Evolutionary conservation across 768 basidiomycete genomes (phyloP), one percentile per base, ranked within the genome.

Genomic region (Boletus bicolor): DNA sequence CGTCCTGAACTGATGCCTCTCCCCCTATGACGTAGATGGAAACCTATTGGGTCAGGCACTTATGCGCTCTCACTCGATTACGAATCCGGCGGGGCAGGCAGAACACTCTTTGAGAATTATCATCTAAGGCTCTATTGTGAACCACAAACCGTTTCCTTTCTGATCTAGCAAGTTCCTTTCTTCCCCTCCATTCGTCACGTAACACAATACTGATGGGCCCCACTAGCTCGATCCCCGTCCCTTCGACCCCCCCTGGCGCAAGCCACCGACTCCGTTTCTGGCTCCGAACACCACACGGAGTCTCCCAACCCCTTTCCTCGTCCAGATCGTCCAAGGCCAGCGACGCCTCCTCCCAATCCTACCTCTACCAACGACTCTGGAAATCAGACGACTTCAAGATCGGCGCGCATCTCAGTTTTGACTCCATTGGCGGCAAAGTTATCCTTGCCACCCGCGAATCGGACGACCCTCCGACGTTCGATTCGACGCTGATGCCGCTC

Each of bases 201-300:
- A 3, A 17, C 30, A 7, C 26, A 28, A 2, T 19, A 35, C 54
- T 38, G 7, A 26, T 24, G 21, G 21, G 21, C 24, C 3, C 28
- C 21, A 37, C 15, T 60, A 86, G 84, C 63, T 74, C 83, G 32
- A 76, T 84, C 17, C 84, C 84, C 17, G 73, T 81, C 44, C 68
- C 72, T 15, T 85, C 84, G 46, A 70, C 73, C 1, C 86, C 85
- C 1, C 57, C 69, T 5, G 82, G 82, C 14, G 82, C 84, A 26
- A 79, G 82, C 10, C 85, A 87, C 63, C 79, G 82, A 53, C 68
- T 87, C 38, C 83, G 86, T 24, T 73, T 86, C 41, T 87, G 85
- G 86, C 69, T 85, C 46, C 81, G 80, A 30, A 78, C 78, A 19
- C 75, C 79, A 15, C 68, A 38, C 49, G 5, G 8, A 9, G 15